Conservation (phyloP, 441 rosid genomes). For the Erysimum cheiri region DNA sequence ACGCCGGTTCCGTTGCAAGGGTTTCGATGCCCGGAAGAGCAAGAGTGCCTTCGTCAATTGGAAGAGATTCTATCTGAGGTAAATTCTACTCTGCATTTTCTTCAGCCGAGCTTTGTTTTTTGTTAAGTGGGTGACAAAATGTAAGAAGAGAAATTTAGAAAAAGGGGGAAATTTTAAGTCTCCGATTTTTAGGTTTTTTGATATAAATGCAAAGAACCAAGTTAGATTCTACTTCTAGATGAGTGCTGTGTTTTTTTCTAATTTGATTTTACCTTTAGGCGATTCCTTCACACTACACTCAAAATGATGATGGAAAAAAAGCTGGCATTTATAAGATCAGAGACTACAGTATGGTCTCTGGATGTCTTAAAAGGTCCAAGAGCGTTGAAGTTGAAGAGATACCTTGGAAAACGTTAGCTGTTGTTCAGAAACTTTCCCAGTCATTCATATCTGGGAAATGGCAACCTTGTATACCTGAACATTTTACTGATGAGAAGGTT, state of each 20-base stretch:
- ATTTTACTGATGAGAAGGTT: conserved; percentile 68
- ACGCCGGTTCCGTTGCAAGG: conserved; percentile 59
- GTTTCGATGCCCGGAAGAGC: conserved; percentile 64
- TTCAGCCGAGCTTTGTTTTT: neutral
- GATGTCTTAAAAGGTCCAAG: conserved; percentile 64
- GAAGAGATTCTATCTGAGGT: conserved; percentile 59
- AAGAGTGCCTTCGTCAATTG: conserved; percentile 61
- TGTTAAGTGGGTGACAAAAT: conserved; percentile 16
- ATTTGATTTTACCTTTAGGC: conserved; percentile 52
- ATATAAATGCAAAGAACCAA: neutral
- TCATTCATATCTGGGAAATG: conserved; percentile 62
- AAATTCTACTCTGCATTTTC: conserved; percentile 36
- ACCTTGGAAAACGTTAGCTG: conserved; percentile 80
- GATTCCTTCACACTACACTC: conserved; percentile 76
- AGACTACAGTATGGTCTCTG: conserved; percentile 67
- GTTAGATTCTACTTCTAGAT: neutral
- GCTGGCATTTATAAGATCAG: conserved; percentile 80
- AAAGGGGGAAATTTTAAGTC: neutral
- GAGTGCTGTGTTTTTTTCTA: neutral
- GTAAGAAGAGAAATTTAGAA: neutral
- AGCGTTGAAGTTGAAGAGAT: conserved; percentile 68
- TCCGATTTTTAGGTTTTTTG: neutral
- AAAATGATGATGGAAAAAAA: conserved; percentile 73
- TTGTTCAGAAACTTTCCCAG: conserved; percentile 70
- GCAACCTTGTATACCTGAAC: conserved; percentile 84